Conservation (phyloP, 495 filamentous ascomycete genomes). For the Penicillium robsamsonii region DNA sequence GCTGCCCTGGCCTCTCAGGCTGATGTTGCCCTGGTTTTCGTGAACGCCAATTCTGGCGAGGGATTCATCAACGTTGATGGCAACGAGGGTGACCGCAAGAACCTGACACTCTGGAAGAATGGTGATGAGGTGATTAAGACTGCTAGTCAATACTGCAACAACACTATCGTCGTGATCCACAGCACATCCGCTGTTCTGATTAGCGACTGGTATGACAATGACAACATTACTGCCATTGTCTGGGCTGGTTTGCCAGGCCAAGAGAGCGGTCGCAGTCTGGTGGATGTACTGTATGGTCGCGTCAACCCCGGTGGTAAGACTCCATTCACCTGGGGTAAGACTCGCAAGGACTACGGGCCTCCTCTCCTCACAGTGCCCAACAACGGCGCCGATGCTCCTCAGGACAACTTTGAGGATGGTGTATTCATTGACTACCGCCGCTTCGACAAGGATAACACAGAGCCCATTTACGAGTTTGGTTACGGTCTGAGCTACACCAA, state of each 20-base stretch:
- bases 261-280: conserved; percentile 86
- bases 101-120: conserved; percentile 84
- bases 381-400: conserved; percentile 66
- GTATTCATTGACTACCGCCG: conserved; percentile 92
- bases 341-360: conserved; percentile 69
- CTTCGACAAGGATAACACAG: conserved; percentile 72
- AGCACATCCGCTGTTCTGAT: conserved; percentile 77
- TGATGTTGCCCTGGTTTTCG: conserved; percentile 79
- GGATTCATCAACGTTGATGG: conserved; percentile 80
- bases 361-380: conserved; percentile 75
- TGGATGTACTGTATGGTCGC: conserved; percentile 85
- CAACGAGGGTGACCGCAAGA: conserved; percentile 88
- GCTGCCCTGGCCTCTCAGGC: conserved; percentile 62
- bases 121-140: conserved; percentile 77
- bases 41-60: conserved; percentile 84
- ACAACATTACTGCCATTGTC: conserved; percentile 91
- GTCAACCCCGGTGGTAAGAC: conserved; percentile 83
- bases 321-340: conserved; percentile 84
- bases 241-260: conserved; percentile 94
- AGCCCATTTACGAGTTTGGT: conserved; percentile 88
- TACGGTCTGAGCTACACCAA: conserved; percentile 87
- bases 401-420: conserved; percentile 80
- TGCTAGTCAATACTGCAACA: conserved; percentile 74
- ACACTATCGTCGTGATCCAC: conserved; percentile 93
- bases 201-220: conserved; percentile 71